Evolutionary conservation across 768 basidiomycete genomes (phyloP), one percentile per base, ranked within the genome.

Genomic region (Leccinum imitatum): DNA sequence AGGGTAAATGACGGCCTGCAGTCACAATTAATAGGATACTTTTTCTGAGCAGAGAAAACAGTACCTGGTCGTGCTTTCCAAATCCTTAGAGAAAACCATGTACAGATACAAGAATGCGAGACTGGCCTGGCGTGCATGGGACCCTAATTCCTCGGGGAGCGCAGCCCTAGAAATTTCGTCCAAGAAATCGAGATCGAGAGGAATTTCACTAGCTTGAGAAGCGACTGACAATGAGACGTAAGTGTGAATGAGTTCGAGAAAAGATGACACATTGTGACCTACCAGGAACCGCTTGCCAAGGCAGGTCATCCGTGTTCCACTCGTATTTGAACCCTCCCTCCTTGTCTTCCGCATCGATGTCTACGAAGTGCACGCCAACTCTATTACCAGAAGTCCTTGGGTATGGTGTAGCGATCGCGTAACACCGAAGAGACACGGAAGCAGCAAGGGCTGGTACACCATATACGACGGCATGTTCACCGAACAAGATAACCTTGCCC

Each of bases 401-500:
- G 54, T 91, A 86, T 13, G 91, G 89, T 4, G 87, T 85, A 39
- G 88, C 80, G 55, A 94, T 82, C 5, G 90, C 91, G 76, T 94
- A 99, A 73, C 95, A 98, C 54, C 97, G 90, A 53, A 99, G 87
- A 73, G 95, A 94, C 39, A 98, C 90, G 11, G 95, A 89, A 30
- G 95, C 95, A 14, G 96, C 96, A 54, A 99, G 84, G 10, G 96
- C 96, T 62, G 96, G 95, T 88, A 94, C 90, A 56, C 97, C 97
- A 72, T 98, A 89, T 19, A 99, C 97, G 54, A 99, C 97, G 17
- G 97, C 96, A 74, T 99, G 97, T 76, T 99, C 97, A 52, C 97
- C 97, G 65, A 98, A 99, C 62, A 99, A 74, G 64, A 99, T 98
- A 59, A 98, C 91, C 71, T 99, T 99, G 25, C 97, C 97, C 8